Evolutionary conservation across 129 eudicot genomes (phyloP).

Genomic region (Tanacetum coccineum): DNA sequence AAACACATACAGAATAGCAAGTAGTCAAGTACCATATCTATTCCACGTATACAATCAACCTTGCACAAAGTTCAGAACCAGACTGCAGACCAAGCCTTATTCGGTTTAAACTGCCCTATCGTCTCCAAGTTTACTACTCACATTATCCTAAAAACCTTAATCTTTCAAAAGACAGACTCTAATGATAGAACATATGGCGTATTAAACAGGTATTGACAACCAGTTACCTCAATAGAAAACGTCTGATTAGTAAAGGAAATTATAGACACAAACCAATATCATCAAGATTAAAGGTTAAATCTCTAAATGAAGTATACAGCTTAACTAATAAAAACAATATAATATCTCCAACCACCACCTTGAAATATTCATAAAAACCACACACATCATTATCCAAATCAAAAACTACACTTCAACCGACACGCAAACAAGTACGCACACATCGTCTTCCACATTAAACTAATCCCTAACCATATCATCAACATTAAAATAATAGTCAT

Average conservation of each 20-base stretch:
- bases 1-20: conserved; percentile 6
- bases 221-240: background rate
- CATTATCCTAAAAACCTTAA: background rate
- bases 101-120: background rate
- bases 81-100: background rate
- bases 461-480: conserved; percentile 21
- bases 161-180: background rate
- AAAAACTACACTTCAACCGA: conserved; percentile 11
- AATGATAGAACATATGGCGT: background rate
- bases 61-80: background rate
- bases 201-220: background rate
- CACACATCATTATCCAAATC: conserved; percentile 22
- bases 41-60: background rate
- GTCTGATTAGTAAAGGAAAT: background rate
- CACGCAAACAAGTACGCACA: conserved; percentile 6
- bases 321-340: background rate
- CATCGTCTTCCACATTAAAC: conserved; percentile 18
- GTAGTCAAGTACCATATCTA: conserved; percentile 3
- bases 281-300: background rate
- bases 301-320: background rate
- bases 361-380: background rate
- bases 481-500: conserved; percentile 17
- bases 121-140: background rate
- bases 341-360: conserved; percentile 19
- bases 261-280: no score